Conservation (phyloP, 225 moss, liverwort and hornwort species). For the Marchantia polymorpha region DNA sequence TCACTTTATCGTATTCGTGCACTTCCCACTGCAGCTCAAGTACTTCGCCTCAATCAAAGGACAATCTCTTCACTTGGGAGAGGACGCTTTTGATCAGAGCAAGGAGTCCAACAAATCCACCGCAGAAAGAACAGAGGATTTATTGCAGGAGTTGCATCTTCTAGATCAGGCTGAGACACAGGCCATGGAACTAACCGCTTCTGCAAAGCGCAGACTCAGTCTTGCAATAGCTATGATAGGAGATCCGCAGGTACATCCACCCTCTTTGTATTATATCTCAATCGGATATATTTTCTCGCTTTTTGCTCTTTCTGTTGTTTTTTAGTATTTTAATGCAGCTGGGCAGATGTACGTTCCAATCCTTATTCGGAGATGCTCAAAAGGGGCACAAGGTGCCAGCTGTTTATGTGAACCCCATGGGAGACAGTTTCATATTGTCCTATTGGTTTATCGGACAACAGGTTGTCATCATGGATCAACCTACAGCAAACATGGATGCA, state of each 20-base stretch:
- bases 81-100: conserved; percentile 54
- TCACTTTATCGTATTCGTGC: not conserved
- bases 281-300: too few species aligned
- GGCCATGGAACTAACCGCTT: conserved; percentile 54
- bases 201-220: conserved; percentile 68
- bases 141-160: conserved; percentile 64
- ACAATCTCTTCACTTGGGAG: conserved; percentile 60
- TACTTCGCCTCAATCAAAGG: conserved; percentile 79
- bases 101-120: conserved; percentile 53
- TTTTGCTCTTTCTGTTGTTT: not conserved
- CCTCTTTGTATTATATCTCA: not conserved
- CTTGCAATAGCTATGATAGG: conserved; percentile 83
- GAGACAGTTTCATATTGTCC: not conserved
- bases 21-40: conserved; percentile 46
- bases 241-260: conserved; percentile 63
- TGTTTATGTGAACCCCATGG: not conserved
- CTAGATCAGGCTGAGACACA: conserved; percentile 54
- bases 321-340: not conserved
- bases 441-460: conserved; percentile 17
- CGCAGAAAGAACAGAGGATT: conserved; percentile 57
- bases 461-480: conserved; percentile 90
- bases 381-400: not conserved
- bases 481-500: conserved; percentile 68
- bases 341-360: not conserved
- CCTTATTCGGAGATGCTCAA: not conserved